Evolutionary conservation across 495 filamentous ascomycete genomes (phyloP).

Genomic region (Hypoxylon rickii): DNA sequence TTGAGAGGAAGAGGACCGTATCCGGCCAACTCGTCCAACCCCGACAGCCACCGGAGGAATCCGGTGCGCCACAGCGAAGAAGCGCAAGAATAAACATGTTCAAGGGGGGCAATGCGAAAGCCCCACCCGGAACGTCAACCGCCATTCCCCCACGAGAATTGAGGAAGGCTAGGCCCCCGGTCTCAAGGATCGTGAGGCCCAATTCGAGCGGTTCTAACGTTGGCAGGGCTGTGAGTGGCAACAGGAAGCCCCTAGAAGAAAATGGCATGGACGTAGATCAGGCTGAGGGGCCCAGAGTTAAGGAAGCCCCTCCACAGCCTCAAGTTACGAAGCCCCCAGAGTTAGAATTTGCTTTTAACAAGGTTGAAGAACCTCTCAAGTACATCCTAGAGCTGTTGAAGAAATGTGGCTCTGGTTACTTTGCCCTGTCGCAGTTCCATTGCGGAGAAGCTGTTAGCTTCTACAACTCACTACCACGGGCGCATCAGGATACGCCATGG

Average conservation of each 20-base stretch:
- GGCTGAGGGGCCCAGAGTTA: constrained; percentile 57
- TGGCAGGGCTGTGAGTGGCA: constrained; percentile 85
- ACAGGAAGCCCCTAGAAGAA: constrained; percentile 70
- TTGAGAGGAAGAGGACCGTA: constrained; percentile 80
- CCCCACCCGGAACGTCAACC: constrained; percentile 64
- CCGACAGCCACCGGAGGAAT: constrained; percentile 62
- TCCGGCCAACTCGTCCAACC: constrained; percentile 78
- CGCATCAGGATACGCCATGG: constrained; percentile 94
- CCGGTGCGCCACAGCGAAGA: constrained; percentile 72
- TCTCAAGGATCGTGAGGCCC: constrained; percentile 55
- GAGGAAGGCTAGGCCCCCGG: constrained; percentile 74
- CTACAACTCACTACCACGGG: constrained; percentile 68
- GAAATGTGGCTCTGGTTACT: constrained; percentile 80
- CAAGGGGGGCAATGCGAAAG: constrained; percentile 59
- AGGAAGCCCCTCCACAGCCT: constrained; percentile 40
- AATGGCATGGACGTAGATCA: constrained; percentile 66
- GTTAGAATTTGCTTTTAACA: constrained; percentile 51
- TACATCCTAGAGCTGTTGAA: constrained; percentile 81
- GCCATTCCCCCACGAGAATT: constrained; percentile 68
- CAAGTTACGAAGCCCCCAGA: constrained; percentile 50
- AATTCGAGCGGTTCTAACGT: constrained; percentile 65
- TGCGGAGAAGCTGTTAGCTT: constrained; percentile 74
- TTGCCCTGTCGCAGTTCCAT: constrained; percentile 73
- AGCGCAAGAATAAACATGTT: constrained; percentile 74
- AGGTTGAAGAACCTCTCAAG: constrained; percentile 74